A percentile compares a stretch with the other conserved stretches of the same genome.
phyloP scores from a whole-genome alignment of 2,329 filamentous ascomycete genomes.

The Furcasterigmium furcatum region DNA sequence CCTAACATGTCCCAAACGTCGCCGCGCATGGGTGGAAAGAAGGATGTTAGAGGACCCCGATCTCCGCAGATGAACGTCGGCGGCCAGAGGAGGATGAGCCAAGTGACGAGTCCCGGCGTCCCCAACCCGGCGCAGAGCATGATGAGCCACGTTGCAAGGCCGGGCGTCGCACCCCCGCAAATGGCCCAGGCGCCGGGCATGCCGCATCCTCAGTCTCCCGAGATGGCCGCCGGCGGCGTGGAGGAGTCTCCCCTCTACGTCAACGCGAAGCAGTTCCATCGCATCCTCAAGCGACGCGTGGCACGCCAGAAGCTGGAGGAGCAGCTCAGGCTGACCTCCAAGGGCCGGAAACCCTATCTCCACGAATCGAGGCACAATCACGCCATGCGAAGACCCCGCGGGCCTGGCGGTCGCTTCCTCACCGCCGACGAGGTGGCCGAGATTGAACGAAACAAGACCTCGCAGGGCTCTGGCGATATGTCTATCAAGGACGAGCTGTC shows the following conservation, averaged over 20 bases:
- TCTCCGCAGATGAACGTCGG: conserved; percentile 67
- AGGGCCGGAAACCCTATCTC: conserved; percentile 93
- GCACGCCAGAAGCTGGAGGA: conserved; percentile 93
- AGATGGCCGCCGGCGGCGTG: conserved; percentile 65
- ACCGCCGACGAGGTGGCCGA: conserved; percentile 94
- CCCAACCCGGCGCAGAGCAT: conserved; percentile 67
- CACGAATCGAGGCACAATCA: conserved; percentile 98
- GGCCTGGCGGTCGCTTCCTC: conserved; percentile 90
- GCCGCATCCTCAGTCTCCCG: conserved; percentile 71
- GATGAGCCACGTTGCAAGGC: conserved; percentile 63
- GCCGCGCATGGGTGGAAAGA: conserved; percentile 74
- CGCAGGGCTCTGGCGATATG: conserved; percentile 19
- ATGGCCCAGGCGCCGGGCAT: conserved; percentile 62
- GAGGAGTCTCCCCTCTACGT: conserved; percentile 97
- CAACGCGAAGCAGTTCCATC: conserved; percentile 98
- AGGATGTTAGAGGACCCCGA: conserved; percentile 67
- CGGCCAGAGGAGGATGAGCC: conserved; percentile 67
- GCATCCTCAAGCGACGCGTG: conserved; percentile 90
- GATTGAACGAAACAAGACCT: conserved; percentile 67
- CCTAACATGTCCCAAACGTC: conserved; percentile 67
- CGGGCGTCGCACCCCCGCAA: conserved; percentile 53
- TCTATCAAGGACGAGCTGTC: conserved; percentile 5
- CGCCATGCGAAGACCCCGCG: conserved; percentile 91
- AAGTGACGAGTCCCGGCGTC: conserved; percentile 72
- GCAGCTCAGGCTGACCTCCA: conserved; percentile 84